Evolutionary conservation across 208 protist genomes (phyloP).

Genomic region (Acanthamoeba royreba): DNA sequence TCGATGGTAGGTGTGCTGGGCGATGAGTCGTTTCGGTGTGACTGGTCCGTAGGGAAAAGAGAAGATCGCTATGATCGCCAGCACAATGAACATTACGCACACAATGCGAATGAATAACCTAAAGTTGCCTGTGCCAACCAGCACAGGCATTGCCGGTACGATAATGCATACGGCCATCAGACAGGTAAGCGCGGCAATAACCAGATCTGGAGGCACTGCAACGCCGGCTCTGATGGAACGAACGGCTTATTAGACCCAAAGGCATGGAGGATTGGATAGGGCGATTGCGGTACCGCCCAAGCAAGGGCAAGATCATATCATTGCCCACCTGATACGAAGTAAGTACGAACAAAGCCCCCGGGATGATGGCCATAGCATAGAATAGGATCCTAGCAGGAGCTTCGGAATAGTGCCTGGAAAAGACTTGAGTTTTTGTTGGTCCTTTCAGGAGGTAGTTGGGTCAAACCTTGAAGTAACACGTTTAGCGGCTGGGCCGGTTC

Average conservation of each 20-base stretch:
- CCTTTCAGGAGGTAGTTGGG: background rate
- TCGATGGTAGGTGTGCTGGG: background rate
- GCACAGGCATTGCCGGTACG: background rate
- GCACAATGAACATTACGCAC: background rate
- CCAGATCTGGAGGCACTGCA: background rate
- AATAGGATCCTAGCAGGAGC: background rate
- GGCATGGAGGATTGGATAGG: background rate
- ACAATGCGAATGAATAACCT: background rate
- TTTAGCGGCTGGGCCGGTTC: background rate
- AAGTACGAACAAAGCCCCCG: background rate
- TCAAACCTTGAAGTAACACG: background rate
- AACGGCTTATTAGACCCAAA: background rate
- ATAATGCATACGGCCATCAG: background rate
- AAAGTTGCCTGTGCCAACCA: background rate
- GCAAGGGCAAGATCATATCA: background rate
- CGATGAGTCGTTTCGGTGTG: constrained; percentile 28
- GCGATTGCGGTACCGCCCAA: background rate
- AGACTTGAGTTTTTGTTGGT: too few relatives aligned
- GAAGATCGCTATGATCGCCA: background rate
- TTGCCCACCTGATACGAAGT: background rate
- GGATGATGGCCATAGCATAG: background rate
- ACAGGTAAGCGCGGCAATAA: background rate
- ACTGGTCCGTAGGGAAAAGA: background rate
- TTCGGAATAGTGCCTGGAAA: background rate
- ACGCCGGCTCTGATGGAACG: background rate